These are phyloP conservation scores for Areca catechu DNA, from an alignment of 176 grass and related monocot species.

Conservation along the genomic window DNA sequence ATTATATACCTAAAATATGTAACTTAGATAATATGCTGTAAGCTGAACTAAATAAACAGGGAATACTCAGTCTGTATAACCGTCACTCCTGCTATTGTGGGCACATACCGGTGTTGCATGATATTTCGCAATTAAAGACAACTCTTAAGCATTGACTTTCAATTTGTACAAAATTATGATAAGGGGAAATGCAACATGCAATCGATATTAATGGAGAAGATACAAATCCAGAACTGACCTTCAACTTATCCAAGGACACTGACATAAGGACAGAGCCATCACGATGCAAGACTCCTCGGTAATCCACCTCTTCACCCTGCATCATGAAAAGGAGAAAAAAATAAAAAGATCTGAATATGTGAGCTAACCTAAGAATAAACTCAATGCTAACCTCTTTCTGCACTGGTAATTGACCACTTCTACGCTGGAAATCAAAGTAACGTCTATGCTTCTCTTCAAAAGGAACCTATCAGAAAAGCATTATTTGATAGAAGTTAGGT, in stretches of 20 bases:
- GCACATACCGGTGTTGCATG: too few species aligned
- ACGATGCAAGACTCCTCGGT: constrained; percentile 94
- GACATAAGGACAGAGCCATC: constrained; percentile 98
- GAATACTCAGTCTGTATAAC: not conserved
- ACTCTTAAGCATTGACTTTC: too few species aligned
- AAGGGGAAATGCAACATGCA: too few species aligned
- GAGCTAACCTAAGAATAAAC: constrained; percentile 4
- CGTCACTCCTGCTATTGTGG: too few species aligned
- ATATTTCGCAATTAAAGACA: too few species aligned
- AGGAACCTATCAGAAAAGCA: constrained; percentile 32
- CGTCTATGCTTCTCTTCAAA: constrained; percentile 94
- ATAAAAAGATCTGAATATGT: constrained; percentile 12
- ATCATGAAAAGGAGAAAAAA: constrained; percentile 16
- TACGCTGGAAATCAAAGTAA: constrained; percentile 93
- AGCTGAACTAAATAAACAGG: not conserved
- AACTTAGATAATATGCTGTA: not conserved
- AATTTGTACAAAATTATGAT: too few species aligned
- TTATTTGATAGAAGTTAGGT: constrained; percentile 19
- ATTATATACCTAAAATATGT: too few species aligned
- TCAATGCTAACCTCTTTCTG: constrained; percentile 80
- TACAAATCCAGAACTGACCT: constrained; percentile 31
- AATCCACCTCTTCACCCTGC: constrained; percentile 90
- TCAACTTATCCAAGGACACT: constrained; percentile 80
- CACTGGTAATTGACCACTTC: constrained; percentile 87
- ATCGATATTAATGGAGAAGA: too few species aligned